Evolutionary conservation across 768 basidiomycete genomes (phyloP).

Genomic region (Tephrocybe sp.): DNA sequence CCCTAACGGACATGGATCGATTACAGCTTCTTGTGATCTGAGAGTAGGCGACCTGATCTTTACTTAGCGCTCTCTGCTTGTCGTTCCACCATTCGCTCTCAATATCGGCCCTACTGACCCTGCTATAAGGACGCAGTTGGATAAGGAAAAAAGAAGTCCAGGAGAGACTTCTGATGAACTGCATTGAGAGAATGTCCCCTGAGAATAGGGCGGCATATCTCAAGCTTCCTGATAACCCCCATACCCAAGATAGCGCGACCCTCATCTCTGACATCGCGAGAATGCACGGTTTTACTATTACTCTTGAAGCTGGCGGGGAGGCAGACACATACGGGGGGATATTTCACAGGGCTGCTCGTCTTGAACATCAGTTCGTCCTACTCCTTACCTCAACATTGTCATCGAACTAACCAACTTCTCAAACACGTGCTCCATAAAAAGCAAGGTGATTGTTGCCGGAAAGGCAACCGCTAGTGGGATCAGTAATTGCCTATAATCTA

Average conservation of each 20-base stretch:
- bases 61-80: too few relatives aligned
- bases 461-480: constrained; percentile 21
- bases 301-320: background rate
- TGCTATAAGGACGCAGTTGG: background rate
- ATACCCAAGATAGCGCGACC: background rate
- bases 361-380: background rate
- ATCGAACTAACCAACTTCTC: background rate
- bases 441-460: too few relatives aligned
- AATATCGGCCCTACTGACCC: too few relatives aligned
- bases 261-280: background rate
- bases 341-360: background rate
- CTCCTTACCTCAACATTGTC: background rate
- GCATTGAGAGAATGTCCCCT: background rate
- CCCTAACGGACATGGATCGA: too few relatives aligned
- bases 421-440: constrained; percentile 25
- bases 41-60: too few relatives aligned
- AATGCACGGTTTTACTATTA: background rate
- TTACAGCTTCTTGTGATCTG: too few relatives aligned
- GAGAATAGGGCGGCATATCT: background rate
- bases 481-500: too few relatives aligned
- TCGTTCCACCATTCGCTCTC: too few relatives aligned
- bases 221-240: background rate
- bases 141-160: background rate
- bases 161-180: background rate
- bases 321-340: background rate